Evolutionary conservation across 2,329 filamentous ascomycete species (phyloP), one percentile per base, ranked within the genome.

Genomic region (Emmonsia crescens): DNA sequence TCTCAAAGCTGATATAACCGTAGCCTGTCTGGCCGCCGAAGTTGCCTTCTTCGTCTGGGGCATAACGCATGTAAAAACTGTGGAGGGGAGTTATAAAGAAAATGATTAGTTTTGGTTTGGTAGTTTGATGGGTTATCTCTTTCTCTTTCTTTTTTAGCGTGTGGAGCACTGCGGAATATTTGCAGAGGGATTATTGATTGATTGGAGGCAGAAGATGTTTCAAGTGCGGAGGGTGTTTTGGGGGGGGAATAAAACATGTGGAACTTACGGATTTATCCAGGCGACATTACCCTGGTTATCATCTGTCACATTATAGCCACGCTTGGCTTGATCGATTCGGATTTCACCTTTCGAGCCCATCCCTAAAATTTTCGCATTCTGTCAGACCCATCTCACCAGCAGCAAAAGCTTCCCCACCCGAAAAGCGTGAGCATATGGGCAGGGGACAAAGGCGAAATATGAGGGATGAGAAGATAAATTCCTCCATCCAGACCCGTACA

Each of bases 1-100:
- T 96, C 79, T 96, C 92, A 71, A 96, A 92, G 24, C 89, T 94
- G 62, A 96, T 84, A 76, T 96, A 96, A 40, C 92, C 92, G 73
- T 96, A 96, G 29, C 92, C 92, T 6, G 85, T 88, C 78, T 96
- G 92, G 42, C 92, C 92, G 60, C 85, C 86, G 74, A 96, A 96
- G 77, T 96, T 95, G 60, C 92, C 93, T 74, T 96, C 89, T 78
- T 96, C 92, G 70, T 96, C 91, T 24, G 92, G 91, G 14, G 91
- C 89, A 71, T 96, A 96, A 69, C 88, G 87, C 91, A 95, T 96
- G 77, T 95, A 95, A 77, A 95, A 95, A 16, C 80, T 82, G 42
- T 5, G 38, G 12, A 56, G 2, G 6, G 38, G 36, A 12, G 36
- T 27, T 49, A 19, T 24, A 27, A 60, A 40, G 8, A 14, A 33